Conservation (phyloP, 2,329 filamentous ascomycete species). For the Exophiala phaeomuriformis region DNA sequence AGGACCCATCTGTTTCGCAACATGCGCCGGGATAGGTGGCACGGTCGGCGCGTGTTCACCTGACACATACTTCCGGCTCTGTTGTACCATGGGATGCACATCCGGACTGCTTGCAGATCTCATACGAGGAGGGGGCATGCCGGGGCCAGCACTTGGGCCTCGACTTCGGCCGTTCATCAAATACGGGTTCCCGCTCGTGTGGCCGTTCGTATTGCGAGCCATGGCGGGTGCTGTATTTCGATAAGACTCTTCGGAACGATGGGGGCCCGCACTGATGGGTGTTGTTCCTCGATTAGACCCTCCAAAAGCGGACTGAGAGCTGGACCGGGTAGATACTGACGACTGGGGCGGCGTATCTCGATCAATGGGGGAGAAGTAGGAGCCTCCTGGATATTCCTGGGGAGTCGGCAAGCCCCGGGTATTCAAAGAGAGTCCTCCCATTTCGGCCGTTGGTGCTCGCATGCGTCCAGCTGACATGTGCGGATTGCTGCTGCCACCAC, state of each 20-base stretch:
- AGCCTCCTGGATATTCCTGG: slow-evolving; percentile 58
- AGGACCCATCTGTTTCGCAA: slow-evolving; percentile 51
- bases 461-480: slow-evolving; percentile 21
- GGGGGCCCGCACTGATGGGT: slow-evolving; percentile 52
- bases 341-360: slow-evolving; percentile 37
- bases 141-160: slow-evolving; percentile 10
- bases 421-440: slow-evolving; percentile 21
- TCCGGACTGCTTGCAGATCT: slow-evolving; percentile 93
- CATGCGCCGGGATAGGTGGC: slow-evolving; percentile 67
- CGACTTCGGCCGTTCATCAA: slow-evolving; percentile 46
- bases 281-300: slow-evolving; percentile 69
- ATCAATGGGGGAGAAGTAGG: slow-evolving; percentile 90
- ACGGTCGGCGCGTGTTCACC: slow-evolving; percentile 58
- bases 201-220: slow-evolving; percentile 64
- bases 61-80: slow-evolving; percentile 42
- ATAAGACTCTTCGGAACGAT: slow-evolving; percentile 63
- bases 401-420: slow-evolving; percentile 47
- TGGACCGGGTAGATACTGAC: slow-evolving; percentile 49
- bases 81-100: slow-evolving; percentile 62
- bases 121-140: slow-evolving; percentile 49
- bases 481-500: slow-evolving; percentile 31
- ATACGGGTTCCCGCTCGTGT: slow-evolving; percentile 55
- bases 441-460: slow-evolving; percentile 16
- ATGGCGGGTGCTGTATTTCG: slow-evolving; percentile 85
- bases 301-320: slow-evolving; percentile 58